Conservation (phyloP, 305 asterid species). For the Plantago lanceolata region DNA sequence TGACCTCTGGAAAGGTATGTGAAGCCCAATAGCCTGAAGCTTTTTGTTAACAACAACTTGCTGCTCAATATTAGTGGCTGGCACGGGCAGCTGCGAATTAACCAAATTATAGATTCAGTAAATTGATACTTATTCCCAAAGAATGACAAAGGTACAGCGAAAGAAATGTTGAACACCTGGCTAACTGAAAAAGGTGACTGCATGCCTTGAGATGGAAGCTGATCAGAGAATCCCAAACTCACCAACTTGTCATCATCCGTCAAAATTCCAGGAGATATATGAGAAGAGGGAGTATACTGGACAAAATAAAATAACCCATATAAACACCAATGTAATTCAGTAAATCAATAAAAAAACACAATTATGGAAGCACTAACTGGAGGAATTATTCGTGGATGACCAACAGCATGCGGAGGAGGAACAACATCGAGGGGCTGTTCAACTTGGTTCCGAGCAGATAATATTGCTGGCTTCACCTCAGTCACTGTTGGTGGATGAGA, state of each 20-base stretch:
- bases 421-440: slow-evolving; percentile 69
- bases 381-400: slow-evolving; percentile 62
- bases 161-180: slow-evolving; percentile 46
- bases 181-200: slow-evolving; percentile 64
- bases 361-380: slow-evolving; percentile 47
- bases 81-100: slow-evolving; percentile 62
- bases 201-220: slow-evolving; percentile 66
- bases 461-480: slow-evolving; percentile 67
- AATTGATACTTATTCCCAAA: slow-evolving; percentile 12
- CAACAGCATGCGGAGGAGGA: slow-evolving; percentile 52
- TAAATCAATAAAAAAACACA: slow-evolving; percentile 7
- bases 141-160: slow-evolving; percentile 15
- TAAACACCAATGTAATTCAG: neutral
- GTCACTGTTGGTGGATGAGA: slow-evolving; percentile 59
- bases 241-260: slow-evolving; percentile 75
- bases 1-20: slow-evolving; percentile 87
- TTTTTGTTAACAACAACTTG: slow-evolving; percentile 80
- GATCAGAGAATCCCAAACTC: slow-evolving; percentile 69
- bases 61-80: slow-evolving; percentile 79
- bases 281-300: slow-evolving; percentile 70
- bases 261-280: slow-evolving; percentile 63
- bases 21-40: slow-evolving; percentile 67
- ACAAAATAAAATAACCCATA: slow-evolving; percentile 17
- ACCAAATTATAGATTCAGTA: slow-evolving; percentile 15
- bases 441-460: slow-evolving; percentile 63